phyloP scores from a whole-genome alignment of 306 rosid genomes.

The Datisca glomerata region DNA sequence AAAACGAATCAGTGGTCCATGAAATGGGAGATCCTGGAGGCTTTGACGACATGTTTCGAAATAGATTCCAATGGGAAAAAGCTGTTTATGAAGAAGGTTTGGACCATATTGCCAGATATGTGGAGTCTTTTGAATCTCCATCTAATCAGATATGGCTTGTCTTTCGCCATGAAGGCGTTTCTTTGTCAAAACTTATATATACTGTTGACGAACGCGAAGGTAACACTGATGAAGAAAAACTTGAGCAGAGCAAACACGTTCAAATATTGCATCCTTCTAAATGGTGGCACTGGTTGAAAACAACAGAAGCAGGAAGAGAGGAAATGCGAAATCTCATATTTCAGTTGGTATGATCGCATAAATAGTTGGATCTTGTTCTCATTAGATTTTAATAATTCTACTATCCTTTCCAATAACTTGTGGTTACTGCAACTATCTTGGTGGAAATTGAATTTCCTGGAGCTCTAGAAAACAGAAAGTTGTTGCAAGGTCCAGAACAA shows the following conservation, averaged over 20 bases:
- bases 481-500: too few species aligned
- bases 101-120: slow-evolving; percentile 87
- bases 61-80: slow-evolving; percentile 18
- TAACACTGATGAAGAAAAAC: slow-evolving; percentile 29
- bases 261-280: slow-evolving; percentile 71
- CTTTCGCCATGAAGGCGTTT: slow-evolving; percentile 65
- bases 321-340: slow-evolving; percentile 75
- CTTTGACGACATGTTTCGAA: slow-evolving; percentile 26
- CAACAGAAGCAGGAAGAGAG: slow-evolving; percentile 77
- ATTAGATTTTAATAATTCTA: not conserved
- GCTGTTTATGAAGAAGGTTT: slow-evolving; percentile 67
- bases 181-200: slow-evolving; percentile 80
- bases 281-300: slow-evolving; percentile 99
- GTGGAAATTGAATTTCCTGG: too few species aligned
- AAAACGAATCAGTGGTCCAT: slow-evolving; percentile 17
- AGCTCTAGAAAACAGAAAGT: too few species aligned
- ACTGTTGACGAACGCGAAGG: slow-evolving; percentile 41
- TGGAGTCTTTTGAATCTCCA: slow-evolving; percentile 84
- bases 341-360: slow-evolving; percentile 66
- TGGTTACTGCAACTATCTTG: too few species aligned
- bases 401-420: not conserved
- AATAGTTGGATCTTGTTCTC: slow-evolving; percentile 1
- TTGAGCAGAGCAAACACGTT: slow-evolving; percentile 39
- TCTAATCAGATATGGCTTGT: slow-evolving; percentile 96
- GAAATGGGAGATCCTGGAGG: slow-evolving; percentile 19